These are phyloP conservation scores for Phoma sp. DNA, from an alignment of 2,329 filamentous ascomycete species.

Conservation along the genomic window DNA sequence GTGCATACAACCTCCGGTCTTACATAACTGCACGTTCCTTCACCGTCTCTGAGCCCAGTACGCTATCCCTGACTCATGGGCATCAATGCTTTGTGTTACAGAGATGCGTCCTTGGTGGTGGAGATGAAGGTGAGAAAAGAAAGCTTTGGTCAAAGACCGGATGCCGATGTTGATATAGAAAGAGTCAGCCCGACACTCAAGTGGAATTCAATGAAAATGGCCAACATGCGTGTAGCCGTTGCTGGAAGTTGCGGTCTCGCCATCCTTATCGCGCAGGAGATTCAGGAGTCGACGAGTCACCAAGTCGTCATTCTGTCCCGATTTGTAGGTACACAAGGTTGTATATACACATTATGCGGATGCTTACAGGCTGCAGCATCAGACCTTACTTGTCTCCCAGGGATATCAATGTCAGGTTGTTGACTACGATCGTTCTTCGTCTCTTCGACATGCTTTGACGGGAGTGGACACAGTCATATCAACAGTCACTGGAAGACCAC, in stretches of 20 bases:
- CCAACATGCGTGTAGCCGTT: conserved; percentile 66
- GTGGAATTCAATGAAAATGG: conserved; percentile 17
- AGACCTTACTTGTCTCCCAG: conserved; percentile 60
- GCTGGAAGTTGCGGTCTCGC: conserved; percentile 67
- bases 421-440: conserved; percentile 66
- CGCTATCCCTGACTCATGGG: conserved; percentile 40
- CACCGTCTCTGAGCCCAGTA: conserved; percentile 28
- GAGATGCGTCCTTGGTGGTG: conserved; percentile 14
- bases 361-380: conserved; percentile 51
- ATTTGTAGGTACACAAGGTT: conserved; percentile 55
- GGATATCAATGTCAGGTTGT: conserved; percentile 72
- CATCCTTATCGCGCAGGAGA: conserved; percentile 62
- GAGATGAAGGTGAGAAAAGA: neutral
- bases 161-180: neutral
- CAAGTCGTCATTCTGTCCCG: conserved; percentile 74
- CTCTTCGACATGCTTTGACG: conserved; percentile 68
- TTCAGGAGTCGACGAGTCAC: conserved; percentile 68
- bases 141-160: neutral
- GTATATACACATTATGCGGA: neutral
- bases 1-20: conserved; percentile 13
- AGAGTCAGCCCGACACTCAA: neutral
- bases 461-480: conserved; percentile 78
- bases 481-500: conserved; percentile 69
- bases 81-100: conserved; percentile 22
- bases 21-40: conserved; percentile 21